These are phyloP conservation scores for Colletotrichum sp. DNA, from an alignment of 2,329 filamentous ascomycete species.

Conservation along the genomic window DNA sequence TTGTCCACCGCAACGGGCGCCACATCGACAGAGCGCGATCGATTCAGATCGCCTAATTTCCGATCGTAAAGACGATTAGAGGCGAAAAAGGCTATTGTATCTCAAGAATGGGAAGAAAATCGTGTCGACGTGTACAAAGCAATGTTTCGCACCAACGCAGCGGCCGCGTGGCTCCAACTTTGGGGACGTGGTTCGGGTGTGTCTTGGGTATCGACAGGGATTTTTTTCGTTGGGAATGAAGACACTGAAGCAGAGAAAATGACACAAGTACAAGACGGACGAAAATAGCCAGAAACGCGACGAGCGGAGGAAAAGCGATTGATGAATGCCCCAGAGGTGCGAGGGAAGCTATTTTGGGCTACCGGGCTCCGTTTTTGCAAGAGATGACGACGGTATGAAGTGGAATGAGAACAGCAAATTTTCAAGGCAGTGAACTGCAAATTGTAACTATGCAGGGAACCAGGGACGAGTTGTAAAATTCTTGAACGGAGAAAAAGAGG, in stretches of 20 bases:
- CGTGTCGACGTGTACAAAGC: neutral
- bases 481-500: neutral
- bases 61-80: neutral
- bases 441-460: neutral
- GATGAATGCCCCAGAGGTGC: neutral
- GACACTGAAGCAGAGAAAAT: neutral
- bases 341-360: neutral
- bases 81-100: neutral
- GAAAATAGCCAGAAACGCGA: neutral
- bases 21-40: neutral
- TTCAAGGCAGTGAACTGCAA: neutral
- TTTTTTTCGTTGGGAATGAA: neutral
- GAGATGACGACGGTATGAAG: neutral
- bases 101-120: neutral
- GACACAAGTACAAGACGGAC: neutral
- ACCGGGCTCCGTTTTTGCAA: neutral
- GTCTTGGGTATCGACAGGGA: neutral
- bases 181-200: neutral
- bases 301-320: neutral
- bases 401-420: neutral
- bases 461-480: neutral
- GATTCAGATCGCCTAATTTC: neutral
- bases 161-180: neutral
- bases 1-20: neutral
- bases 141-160: neutral